Conservation (phyloP, 495 filamentous ascomycete genomes). For the Penicillium lagena region DNA sequence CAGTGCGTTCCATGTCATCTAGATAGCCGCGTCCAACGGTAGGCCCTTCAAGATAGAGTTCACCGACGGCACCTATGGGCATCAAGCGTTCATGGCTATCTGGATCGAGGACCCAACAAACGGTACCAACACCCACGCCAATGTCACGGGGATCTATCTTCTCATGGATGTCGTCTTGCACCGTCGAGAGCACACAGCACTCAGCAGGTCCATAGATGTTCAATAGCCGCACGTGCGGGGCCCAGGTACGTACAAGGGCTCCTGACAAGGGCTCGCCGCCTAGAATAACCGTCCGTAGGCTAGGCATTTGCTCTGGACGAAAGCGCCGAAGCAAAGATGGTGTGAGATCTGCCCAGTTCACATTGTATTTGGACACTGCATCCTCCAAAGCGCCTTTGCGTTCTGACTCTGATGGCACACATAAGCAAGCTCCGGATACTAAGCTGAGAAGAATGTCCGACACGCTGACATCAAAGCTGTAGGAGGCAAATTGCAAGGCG, state of each 20-base stretch:
- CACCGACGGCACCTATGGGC: neutral
- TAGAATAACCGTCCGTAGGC: neutral
- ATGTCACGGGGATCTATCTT: neutral
- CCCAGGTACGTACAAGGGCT: neutral
- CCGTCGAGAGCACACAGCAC: neutral
- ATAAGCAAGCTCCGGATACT: slow-evolving; percentile 46
- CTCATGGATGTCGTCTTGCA: neutral
- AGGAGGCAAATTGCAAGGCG: slow-evolving; percentile 56
- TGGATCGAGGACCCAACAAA: neutral
- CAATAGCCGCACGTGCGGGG: neutral
- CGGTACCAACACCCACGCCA: neutral
- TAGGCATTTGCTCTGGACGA: neutral
- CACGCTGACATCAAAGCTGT: slow-evolving; percentile 52
- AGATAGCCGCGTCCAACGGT: neutral
- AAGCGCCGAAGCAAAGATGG: neutral
- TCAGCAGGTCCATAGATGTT: neutral
- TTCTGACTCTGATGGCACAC: slow-evolving; percentile 44
- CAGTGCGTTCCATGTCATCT: neutral
- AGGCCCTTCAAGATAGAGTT: neutral
- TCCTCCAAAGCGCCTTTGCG: slow-evolving; percentile 13
- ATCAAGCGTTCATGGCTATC: neutral
- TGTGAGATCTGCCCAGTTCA: neutral
- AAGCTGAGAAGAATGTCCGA: slow-evolving; percentile 53
- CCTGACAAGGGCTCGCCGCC: neutral
- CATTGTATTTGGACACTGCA: neutral